phyloP scores from a whole-genome alignment of 352 stramenopile species.

The Ochromonadaceae sp. region DNA sequence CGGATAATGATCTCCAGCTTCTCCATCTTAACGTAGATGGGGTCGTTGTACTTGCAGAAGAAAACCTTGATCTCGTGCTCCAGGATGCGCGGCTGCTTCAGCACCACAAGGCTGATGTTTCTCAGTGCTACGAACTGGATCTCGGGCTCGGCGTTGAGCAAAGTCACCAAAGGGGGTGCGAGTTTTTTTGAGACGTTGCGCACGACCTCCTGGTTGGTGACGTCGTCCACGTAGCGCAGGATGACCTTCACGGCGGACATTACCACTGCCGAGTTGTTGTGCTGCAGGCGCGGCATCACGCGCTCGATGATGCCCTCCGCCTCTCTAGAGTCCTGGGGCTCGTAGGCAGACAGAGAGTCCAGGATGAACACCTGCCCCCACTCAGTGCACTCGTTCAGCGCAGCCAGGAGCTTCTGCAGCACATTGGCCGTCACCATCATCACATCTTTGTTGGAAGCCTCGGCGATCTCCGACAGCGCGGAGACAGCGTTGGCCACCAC shows the following conservation, averaged over 20 bases:
- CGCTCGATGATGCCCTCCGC: conserved; percentile 96
- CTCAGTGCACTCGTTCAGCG: conserved; percentile 97
- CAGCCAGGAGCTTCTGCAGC: conserved; percentile 92
- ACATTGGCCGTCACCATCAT: conserved; percentile 89
- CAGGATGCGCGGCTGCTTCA: conserved; percentile 86
- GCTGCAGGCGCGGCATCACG: conserved; percentile 89
- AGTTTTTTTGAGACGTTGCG: conserved; percentile 72
- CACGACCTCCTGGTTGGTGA: conserved; percentile 78
- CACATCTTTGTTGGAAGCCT: conserved; percentile 79
- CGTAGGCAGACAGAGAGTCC: conserved; percentile 85
- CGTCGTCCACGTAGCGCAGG: conserved; percentile 77
- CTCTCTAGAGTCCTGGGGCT: conserved; percentile 79
- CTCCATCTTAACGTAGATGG: conserved; percentile 95
- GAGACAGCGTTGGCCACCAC: conserved; percentile 98
- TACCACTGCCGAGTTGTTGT: conserved; percentile 95
- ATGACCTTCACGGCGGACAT: conserved; percentile 91
- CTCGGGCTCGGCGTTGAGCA: conserved; percentile 93
- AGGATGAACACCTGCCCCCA: conserved; percentile 98
- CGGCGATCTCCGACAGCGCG: conserved; percentile 88
- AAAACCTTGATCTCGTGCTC: conserved; percentile 85
- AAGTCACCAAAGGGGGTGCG: conserved; percentile 89
- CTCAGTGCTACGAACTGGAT: conserved; percentile 97
- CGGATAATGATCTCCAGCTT: conserved; percentile 99
- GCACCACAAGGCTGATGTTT: conserved; percentile 99
- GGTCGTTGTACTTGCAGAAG: conserved; percentile 99